Conservation (phyloP, 1,284 basidiomycete species). For the Trichosporon coremiiforme region DNA sequence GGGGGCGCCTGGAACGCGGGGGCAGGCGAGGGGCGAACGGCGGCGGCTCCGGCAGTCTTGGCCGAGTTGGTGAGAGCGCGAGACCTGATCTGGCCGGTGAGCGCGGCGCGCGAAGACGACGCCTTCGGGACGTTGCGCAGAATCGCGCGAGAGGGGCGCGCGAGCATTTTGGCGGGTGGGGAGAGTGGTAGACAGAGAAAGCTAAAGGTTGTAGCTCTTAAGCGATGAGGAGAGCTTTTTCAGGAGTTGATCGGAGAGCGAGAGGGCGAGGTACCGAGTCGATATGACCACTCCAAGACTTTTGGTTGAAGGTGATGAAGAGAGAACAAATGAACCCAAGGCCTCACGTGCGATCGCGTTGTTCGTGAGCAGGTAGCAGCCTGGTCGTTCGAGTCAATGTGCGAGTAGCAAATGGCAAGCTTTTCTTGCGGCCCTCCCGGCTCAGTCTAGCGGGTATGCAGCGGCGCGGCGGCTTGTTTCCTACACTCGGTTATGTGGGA, state of each 20-base stretch:
- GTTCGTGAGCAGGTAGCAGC: neutral
- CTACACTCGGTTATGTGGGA: conserved; percentile 9
- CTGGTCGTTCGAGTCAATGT: conserved; percentile 19
- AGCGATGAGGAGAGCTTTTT: conserved; percentile 7
- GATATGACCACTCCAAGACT: conserved; percentile 15
- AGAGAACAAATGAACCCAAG: neutral
- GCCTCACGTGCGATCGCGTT: conserved; percentile 14
- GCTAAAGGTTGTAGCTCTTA: neutral
- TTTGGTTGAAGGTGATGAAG: conserved; percentile 11
- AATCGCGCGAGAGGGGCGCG: conserved; percentile 29
- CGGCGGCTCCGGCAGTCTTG: conserved; percentile 63
- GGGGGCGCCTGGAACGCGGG: conserved; percentile 53
- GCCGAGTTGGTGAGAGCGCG: conserved; percentile 68
- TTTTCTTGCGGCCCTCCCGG: conserved; percentile 6
- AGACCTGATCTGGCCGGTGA: conserved; percentile 24
- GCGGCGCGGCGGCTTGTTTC: neutral
- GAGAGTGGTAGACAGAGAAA: neutral
- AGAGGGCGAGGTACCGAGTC: conserved; percentile 12
- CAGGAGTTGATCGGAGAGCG: neutral
- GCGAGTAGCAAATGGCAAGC: conserved; percentile 17
- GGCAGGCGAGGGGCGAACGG: conserved; percentile 57
- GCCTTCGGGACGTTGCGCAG: conserved; percentile 30
- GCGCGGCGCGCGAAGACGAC: conserved; percentile 31
- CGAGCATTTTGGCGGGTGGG: conserved; percentile 22
- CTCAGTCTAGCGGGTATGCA: conserved; percentile 17